Conservation (phyloP, 805 yeast genomes). For the Lachancea cidri region DNA sequence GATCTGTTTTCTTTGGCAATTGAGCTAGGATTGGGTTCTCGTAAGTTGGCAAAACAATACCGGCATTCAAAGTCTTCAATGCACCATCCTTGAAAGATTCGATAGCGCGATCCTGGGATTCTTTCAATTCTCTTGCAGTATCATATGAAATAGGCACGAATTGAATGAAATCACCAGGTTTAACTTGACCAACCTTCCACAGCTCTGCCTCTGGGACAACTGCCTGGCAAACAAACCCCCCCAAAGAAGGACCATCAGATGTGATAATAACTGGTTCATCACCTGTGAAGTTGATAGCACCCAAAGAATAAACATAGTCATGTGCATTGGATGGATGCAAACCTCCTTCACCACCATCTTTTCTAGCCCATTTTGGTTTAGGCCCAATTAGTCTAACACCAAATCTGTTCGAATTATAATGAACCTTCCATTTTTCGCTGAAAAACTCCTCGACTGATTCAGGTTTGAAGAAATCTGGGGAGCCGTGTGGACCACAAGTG, state of each 20-base stretch:
- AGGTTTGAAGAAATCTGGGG: slow-evolving; percentile 85
- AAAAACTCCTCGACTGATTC: slow-evolving; percentile 78
- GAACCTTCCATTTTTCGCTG: slow-evolving; percentile 81
- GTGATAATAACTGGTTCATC: slow-evolving; percentile 97
- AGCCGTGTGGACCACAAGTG: slow-evolving; percentile 96
- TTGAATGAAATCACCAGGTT: slow-evolving; percentile 83
- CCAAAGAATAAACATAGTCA: slow-evolving; percentile 92
- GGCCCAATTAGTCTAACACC: slow-evolving; percentile 95
- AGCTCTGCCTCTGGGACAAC: slow-evolving; percentile 93
- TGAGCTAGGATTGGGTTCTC: slow-evolving; percentile 68
- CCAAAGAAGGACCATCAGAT: slow-evolving; percentile 95
- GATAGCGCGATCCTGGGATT: slow-evolving; percentile 53
- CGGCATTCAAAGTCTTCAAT: slow-evolving; percentile 30
- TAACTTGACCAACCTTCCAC: slow-evolving; percentile 98
- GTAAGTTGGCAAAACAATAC: slow-evolving; percentile 37
- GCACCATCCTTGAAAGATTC: slow-evolving; percentile 21
- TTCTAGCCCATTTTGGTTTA: slow-evolving; percentile 94
- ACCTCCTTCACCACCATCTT: slow-evolving; percentile 97
- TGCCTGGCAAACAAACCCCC: slow-evolving; percentile 96
- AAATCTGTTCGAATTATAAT: slow-evolving; percentile 93
- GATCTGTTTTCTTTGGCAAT: slow-evolving; percentile 40
- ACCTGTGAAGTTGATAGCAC: slow-evolving; percentile 97
- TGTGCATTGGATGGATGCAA: slow-evolving; percentile 98
- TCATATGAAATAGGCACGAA: slow-evolving; percentile 74
- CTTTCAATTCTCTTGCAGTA: slow-evolving; percentile 60